Conservation (phyloP, 2,329 filamentous ascomycete species). For the Xylariaceae sp. region DNA sequence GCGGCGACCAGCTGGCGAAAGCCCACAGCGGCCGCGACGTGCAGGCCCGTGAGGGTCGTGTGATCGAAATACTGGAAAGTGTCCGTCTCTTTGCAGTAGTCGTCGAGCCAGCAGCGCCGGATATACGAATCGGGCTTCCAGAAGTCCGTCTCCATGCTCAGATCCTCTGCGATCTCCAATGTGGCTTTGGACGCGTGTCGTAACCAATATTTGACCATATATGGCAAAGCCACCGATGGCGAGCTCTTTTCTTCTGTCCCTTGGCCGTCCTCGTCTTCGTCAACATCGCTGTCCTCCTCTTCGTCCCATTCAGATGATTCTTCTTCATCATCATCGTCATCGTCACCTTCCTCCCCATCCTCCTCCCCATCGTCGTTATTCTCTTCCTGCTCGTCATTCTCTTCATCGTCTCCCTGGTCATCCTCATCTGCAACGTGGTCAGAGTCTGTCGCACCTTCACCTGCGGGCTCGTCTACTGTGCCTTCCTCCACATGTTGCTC, state of each 20-base stretch:
- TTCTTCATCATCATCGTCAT: slow-evolving; percentile 13
- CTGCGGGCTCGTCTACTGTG: not conserved
- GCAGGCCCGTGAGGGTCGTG: slow-evolving; percentile 32
- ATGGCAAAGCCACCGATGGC: slow-evolving; percentile 27
- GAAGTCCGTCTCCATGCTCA: slow-evolving; percentile 35
- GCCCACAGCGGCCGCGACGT: slow-evolving; percentile 35
- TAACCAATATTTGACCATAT: slow-evolving; percentile 38
- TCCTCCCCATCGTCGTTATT: slow-evolving; percentile 3
- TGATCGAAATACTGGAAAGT: slow-evolving; percentile 29
- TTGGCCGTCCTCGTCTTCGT: slow-evolving; percentile 25
- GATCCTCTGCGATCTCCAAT: slow-evolving; percentile 36
- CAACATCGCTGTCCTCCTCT: slow-evolving; percentile 19
- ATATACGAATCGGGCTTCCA: slow-evolving; percentile 34
- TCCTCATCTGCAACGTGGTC: slow-evolving; percentile 7
- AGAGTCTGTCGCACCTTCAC: not conserved
- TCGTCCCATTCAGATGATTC: slow-evolving; percentile 12
- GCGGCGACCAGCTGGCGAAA: slow-evolving; percentile 35
- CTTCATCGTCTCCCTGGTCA: slow-evolving; percentile 10
- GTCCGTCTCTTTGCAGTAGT: slow-evolving; percentile 30
- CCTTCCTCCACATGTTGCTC: slow-evolving; percentile 7
- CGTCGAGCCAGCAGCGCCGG: slow-evolving; percentile 35
- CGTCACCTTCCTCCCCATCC: slow-evolving; percentile 9
- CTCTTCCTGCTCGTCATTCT: slow-evolving; percentile 2
- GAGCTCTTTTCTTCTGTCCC: no score
- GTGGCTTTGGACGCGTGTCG: slow-evolving; percentile 38